Percentiles rank a stretch among this genome's conserved stretches.
phyloP scores from a whole-genome alignment of 495 filamentous ascomycete species.

The Friedmanniomyces endolithicus region DNA sequence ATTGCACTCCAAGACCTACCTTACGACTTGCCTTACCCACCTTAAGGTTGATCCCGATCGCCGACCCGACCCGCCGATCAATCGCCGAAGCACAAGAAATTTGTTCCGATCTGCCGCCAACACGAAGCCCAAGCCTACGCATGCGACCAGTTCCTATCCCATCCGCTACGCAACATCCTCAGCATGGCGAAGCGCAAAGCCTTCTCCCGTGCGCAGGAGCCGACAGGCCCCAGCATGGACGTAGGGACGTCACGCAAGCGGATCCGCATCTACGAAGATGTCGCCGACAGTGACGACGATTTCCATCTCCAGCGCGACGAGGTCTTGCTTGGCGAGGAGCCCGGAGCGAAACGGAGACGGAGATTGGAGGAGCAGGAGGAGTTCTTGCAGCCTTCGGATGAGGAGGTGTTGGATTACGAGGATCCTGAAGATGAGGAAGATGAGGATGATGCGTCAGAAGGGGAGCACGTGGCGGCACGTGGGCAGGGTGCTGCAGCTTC shows the following conservation, averaged over 20 bases:
- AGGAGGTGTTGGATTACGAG: conserved; percentile 65
- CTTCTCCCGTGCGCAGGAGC: conserved; percentile 27
- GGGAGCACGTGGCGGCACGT: conserved; percentile 16
- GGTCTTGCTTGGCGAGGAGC: conserved; percentile 68
- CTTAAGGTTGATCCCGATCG: no score
- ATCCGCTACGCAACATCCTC: no score
- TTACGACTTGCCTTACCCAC: no score
- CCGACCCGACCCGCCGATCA: no score
- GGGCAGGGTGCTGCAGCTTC: conserved; percentile 21
- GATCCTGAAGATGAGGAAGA: conserved; percentile 42
- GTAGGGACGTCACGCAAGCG: conserved; percentile 19
- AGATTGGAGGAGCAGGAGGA: conserved; percentile 43
- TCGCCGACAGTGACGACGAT: conserved; percentile 86
- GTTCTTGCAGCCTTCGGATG: conserved; percentile 61
- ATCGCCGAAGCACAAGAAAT: no score
- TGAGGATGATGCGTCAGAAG: conserved; percentile 38
- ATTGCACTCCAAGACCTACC: no score
- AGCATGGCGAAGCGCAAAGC: conserved; percentile 66
- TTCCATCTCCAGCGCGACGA: conserved; percentile 75
- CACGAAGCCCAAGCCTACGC: no score
- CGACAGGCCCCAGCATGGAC: conserved; percentile 23
- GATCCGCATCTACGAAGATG: conserved; percentile 62
- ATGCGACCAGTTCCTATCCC: no score
- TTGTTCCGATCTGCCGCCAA: background rate
- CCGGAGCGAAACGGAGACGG: conserved; percentile 61